Conservation (phyloP, 2,329 filamentous ascomycete genomes). For the Onygenales sp. region DNA sequence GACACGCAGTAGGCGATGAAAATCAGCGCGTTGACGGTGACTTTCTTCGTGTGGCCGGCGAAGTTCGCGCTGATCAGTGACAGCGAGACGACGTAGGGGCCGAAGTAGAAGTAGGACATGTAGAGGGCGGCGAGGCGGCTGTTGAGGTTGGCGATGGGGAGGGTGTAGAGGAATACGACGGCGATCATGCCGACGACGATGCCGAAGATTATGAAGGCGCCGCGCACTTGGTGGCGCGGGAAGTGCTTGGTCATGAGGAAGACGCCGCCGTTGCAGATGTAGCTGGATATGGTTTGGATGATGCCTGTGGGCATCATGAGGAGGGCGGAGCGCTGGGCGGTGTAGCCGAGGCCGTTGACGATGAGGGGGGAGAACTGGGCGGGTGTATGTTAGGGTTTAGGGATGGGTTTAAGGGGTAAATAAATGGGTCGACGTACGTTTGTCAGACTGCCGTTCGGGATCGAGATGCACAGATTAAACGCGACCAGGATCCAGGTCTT, state of each 20-base stretch:
- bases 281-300: background rate
- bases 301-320: background rate
- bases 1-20: slow-evolving; percentile 35
- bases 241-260: background rate
- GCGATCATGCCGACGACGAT: background rate
- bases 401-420: background rate
- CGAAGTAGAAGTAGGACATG: slow-evolving; percentile 22
- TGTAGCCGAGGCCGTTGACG: background rate
- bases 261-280: background rate
- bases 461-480: background rate
- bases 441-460: background rate
- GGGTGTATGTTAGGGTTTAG: background rate
- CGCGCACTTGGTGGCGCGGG: background rate
- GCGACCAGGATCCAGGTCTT: slow-evolving; percentile 13
- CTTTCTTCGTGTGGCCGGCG: slow-evolving; percentile 41
- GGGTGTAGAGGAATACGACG: background rate
- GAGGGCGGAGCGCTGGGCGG: background rate
- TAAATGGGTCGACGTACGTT: background rate
- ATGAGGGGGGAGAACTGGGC: background rate
- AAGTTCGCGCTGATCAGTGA: slow-evolving; percentile 37
- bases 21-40: slow-evolving; percentile 36
- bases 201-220: background rate
- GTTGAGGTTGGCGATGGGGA: background rate
- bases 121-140: slow-evolving; percentile 17
- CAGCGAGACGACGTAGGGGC: slow-evolving; percentile 21